Evolutionary conservation across 179 eudicot genomes (phyloP).

Genomic region (Spergularia azorica): DNA sequence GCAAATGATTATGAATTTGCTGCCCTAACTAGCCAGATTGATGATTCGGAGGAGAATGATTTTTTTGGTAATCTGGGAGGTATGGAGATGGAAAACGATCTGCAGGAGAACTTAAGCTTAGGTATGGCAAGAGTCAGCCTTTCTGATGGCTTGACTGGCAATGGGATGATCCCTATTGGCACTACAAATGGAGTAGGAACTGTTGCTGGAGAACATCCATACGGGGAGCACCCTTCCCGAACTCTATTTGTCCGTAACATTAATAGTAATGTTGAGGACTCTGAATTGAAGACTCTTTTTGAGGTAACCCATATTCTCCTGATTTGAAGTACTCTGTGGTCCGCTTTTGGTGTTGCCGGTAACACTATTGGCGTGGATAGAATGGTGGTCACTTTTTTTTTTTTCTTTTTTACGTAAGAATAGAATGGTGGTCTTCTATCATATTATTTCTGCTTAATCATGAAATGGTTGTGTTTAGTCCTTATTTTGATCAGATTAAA

Average conservation of each 20-base stretch:
- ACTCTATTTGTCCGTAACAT: constrained; percentile 85
- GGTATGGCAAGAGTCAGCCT: constrained; percentile 54
- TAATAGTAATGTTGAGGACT: constrained; percentile 84
- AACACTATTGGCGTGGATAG: not conserved
- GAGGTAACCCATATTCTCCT: constrained; percentile 52
- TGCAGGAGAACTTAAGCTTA: constrained; percentile 47
- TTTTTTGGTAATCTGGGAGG: constrained; percentile 83
- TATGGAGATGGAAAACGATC: constrained; percentile 74
- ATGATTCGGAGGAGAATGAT: constrained; percentile 73
- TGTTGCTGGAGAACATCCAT: constrained; percentile 81
- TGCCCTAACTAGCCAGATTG: constrained; percentile 46
- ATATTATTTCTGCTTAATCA: not conserved
- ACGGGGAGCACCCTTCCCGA: constrained; percentile 88
- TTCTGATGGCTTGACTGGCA: constrained; percentile 56
- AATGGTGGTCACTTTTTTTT: not conserved
- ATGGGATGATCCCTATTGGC: constrained; percentile 53
- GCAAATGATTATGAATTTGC: constrained; percentile 58
- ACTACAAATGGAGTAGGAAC: constrained; percentile 58
- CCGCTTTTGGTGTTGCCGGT: not conserved
- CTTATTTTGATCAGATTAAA: not conserved
- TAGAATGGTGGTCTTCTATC: not conserved
- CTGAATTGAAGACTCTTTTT: constrained; percentile 67
- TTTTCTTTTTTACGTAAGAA: constrained; percentile 34
- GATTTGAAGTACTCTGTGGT: not conserved
- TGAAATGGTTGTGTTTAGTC: no score